A percentile compares a stretch with the other conserved stretches of the same genome.
Conservation (phyloP, 2,329 filamentous ascomycete genomes). For the Aspergillus oerlinghausenensis region DNA sequence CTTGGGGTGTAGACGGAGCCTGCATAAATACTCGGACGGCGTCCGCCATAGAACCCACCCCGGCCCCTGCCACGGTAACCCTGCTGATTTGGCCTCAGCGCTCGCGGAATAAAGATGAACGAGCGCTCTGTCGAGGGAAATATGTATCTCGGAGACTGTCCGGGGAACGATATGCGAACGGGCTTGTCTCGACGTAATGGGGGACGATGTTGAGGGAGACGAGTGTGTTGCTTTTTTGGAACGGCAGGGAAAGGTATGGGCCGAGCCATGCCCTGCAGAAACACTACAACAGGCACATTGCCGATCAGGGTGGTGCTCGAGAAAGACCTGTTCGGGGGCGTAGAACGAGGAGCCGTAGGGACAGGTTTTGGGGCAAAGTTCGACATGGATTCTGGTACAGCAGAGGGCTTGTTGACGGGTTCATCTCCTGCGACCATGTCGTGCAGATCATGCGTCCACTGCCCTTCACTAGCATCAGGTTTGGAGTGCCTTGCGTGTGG, state of each 20-base stretch:
- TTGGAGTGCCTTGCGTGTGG: slow-evolving; percentile 37
- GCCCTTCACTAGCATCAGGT: slow-evolving; percentile 59
- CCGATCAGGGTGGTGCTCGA: slow-evolving; percentile 80
- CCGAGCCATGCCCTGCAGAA: slow-evolving; percentile 68
- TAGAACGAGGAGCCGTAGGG: slow-evolving; percentile 50
- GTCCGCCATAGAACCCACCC: slow-evolving; percentile 63
- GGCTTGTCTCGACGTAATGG: slow-evolving; percentile 94
- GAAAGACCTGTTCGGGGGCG: slow-evolving; percentile 69
- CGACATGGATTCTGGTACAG: slow-evolving; percentile 22
- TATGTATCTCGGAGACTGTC: slow-evolving; percentile 76
- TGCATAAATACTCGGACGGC: slow-evolving; percentile 65
- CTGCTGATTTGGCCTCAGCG: slow-evolving; percentile 88
- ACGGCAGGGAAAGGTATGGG: slow-evolving; percentile 70
- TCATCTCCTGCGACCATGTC: slow-evolving; percentile 53
- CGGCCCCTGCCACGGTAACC: slow-evolving; percentile 66
- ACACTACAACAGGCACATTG: slow-evolving; percentile 79
- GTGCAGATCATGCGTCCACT: slow-evolving; percentile 95
- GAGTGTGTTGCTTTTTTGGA: slow-evolving; percentile 84
- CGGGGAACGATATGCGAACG: slow-evolving; percentile 84
- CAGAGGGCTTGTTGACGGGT: slow-evolving; percentile 29
- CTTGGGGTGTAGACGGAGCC: slow-evolving; percentile 83
- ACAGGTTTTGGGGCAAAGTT: slow-evolving; percentile 31
- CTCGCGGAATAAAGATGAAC: slow-evolving; percentile 96
- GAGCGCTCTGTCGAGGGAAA: slow-evolving; percentile 86
- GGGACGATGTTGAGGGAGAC: slow-evolving; percentile 88